Conservation (phyloP, 805 yeast species). For the Yueomyces sp. region DNA sequence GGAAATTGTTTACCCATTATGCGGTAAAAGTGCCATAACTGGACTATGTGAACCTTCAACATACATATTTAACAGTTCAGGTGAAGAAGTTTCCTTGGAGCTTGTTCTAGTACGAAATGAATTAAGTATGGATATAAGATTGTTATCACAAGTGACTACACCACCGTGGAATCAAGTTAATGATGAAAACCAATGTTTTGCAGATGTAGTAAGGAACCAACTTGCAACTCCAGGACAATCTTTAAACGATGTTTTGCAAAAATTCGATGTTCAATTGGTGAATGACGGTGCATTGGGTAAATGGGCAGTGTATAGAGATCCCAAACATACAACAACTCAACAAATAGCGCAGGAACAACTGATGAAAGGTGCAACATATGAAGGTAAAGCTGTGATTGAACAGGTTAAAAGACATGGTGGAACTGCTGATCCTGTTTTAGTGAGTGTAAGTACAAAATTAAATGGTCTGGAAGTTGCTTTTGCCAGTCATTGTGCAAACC, state of each 20-base stretch:
- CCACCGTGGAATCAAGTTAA: conserved; percentile 53
- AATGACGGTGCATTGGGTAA: background rate
- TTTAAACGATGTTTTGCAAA: conserved; percentile 27
- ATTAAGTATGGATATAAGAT: conserved; percentile 44
- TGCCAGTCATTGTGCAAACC: background rate
- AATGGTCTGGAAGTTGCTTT: conserved; percentile 36
- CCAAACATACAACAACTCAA: conserved; percentile 18
- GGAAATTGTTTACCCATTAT: conserved; percentile 39
- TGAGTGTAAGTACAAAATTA: conserved; percentile 49
- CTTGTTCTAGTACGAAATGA: conserved; percentile 49
- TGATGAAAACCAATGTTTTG: conserved; percentile 31
- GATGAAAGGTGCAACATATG: conserved; percentile 50
- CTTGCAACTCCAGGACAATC: conserved; percentile 34
- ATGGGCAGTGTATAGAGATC: background rate
- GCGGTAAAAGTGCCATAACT: background rate
- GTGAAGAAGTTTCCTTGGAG: conserved; percentile 37
- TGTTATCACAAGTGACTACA: conserved; percentile 34
- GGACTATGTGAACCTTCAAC: background rate
- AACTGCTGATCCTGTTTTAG: conserved; percentile 54
- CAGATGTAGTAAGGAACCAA: conserved; percentile 44
- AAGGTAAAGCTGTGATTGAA: conserved; percentile 47
- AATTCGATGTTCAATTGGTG: conserved; percentile 24
- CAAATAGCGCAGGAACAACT: conserved; percentile 37
- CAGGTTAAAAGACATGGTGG: conserved; percentile 44
- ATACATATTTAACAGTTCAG: conserved; percentile 4